Base-by-base conservation (phyloP, 2,329 filamentous ascomycete genomes). In the Metarhizium sp. region DNA sequence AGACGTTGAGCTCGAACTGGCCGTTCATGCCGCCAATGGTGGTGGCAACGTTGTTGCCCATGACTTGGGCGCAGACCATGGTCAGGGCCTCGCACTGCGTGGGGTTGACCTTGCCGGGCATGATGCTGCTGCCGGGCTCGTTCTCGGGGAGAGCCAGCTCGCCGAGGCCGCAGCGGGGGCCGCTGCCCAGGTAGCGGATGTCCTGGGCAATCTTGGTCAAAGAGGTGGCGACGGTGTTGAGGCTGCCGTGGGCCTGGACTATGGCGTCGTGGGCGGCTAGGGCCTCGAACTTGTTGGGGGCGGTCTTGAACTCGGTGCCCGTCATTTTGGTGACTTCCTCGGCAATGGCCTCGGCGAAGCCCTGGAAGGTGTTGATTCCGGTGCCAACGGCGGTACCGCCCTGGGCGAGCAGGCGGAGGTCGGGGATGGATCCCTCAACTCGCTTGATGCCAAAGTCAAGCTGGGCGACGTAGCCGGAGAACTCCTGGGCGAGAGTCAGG, bases 41-140 rank as follows among this genome's bases (percentile, higher is more conserved):
- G 58, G 90, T 86, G 42, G 94, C 90, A 54, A 91, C 87, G 70
- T 97, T 86, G 81, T 99, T 99, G 68, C 94, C 94, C 82, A 97
- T 96, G 59, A 99, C 92, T 75, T 99, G 94, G 20, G 90, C 85
- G 78, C 92, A 96, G 58, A 97, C 80, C 94, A 99, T 99, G 64
- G 94, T 97, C 72, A 99, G 78, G 59, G 91, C 89, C 79, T 99
- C 94, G 75, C 91, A 96, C 77, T 99, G 94, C 36, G 94, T 99
- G 36, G 94, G 94, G 79, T 99, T 99, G 71, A 99, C 94, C 80
- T 99, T 99, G 68, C 94, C 94, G 48, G 94, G 94, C 94, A 99
- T 99, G 79, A 99, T 97, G 64, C 89, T 95, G 68, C 88, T 94
- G 61, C 92, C 92, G 38, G 94, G 94, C 79, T 99, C 94, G 77